Base-by-base conservation (phyloP, 192 early-diverging fungal genomes). In the Coemansia sp. region DNA sequence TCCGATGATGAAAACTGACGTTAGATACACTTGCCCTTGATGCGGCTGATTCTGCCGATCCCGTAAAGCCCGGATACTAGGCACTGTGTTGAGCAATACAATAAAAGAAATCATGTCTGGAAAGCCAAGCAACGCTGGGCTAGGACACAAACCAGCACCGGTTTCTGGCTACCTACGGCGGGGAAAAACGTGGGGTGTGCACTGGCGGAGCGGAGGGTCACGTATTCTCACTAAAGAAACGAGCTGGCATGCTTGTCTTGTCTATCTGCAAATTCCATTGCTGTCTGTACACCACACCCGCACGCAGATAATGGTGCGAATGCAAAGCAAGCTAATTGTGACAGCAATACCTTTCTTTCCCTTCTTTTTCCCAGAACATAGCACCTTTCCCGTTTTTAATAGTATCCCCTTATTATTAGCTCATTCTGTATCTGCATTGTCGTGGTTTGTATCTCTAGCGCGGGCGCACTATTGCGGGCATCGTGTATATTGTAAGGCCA, bases 311-410 rank as follows among this genome's bases (percentile, higher is more conserved):
- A 26, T 53, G 51, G 21, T 26, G 24, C 24, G 51, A 53, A 53
- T 53, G 51, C 51, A 53, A 53, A 26, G 24, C 51, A 53, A 24
- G 21, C 51, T 26, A 15, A 53, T 53, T 53, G 51, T 53, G 51
- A 53, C 51, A 11, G 24, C 51, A 53, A 15, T 7, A 23, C 20
- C 51, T 53, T 23, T 23, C 24, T 53, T 15, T 15, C 24, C 51
- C n/a, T n/a, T n/a, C n/a, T n/a, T n/a, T n/a, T n/a, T n/a, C 51
- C 51, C 51, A 26, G 51, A 26, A 26, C 26, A 53, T 53, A 30
- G 24, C 24, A 21, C 24, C 16, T 53, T 53, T 8, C 8, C 23
- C 9, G 23, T 53, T 53, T 53, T 30, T 49, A 26, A 26, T 10
- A 53, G 51, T 26, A 14, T 15, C n/a, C 49, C 51, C 51, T 53